phyloP scores from a whole-genome alignment of 176 grass and related monocot species.

The Aegilops sharonensis region DNA sequence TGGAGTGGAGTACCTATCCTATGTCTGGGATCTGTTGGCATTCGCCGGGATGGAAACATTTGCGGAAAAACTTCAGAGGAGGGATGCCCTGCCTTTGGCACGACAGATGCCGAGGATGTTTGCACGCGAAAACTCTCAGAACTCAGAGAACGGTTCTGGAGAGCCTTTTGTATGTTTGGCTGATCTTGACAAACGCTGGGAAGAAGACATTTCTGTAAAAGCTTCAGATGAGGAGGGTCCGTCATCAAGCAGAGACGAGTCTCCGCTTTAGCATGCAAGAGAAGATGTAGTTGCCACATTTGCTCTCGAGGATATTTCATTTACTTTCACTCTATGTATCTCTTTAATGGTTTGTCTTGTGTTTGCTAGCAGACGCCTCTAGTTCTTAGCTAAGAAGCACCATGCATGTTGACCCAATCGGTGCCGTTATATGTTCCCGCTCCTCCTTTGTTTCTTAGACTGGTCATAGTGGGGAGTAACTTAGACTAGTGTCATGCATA shows the following conservation, averaged over 20 bases:
- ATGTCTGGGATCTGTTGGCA: no score
- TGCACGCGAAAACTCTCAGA: no score
- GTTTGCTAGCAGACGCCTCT: background rate
- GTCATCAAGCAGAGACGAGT: background rate
- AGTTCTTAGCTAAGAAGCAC: no score
- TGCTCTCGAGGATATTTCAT: background rate
- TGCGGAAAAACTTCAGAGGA: no score
- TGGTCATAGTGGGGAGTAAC: no score
- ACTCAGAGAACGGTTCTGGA: no score
- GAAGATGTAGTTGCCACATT: background rate
- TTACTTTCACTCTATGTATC: background rate
- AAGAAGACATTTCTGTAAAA: background rate
- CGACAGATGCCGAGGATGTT: no score
- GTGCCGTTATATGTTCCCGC: background rate
- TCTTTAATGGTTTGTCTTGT: background rate
- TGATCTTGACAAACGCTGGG: background rate
- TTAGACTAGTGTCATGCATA: no score
- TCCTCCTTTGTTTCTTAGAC: background rate
- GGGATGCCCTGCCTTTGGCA: no score
- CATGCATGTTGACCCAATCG: background rate
- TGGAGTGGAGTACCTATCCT: no score
- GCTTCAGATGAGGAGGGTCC: background rate
- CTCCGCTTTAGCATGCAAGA: background rate
- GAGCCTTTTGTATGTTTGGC: no score
- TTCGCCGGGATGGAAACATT: no score